phyloP scores from a whole-genome alignment of 257 asterid species.

The Voacanga thouarsii region DNA sequence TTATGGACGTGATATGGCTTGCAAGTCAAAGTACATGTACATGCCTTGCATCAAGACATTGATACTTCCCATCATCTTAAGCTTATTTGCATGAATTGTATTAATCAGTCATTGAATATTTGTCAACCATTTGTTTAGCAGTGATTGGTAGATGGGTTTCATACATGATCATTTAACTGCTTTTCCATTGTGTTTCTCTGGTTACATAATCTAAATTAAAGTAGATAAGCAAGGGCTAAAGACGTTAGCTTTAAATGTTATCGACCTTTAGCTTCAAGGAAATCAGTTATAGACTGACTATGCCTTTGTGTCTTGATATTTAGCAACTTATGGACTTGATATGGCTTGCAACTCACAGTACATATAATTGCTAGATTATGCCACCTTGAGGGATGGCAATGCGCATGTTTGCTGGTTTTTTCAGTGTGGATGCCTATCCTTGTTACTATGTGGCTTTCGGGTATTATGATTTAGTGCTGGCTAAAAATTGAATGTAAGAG shows the following conservation, averaged over 20 bases:
- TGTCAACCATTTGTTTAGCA: background rate
- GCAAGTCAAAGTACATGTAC: background rate
- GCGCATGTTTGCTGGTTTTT: background rate
- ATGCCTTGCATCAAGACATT: background rate
- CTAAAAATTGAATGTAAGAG: background rate
- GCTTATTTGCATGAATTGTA: background rate
- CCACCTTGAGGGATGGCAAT: background rate
- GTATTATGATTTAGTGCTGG: background rate
- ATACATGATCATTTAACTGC: background rate
- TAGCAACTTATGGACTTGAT: background rate
- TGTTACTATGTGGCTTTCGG: background rate
- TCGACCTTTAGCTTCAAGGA: background rate
- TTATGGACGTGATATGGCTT: background rate
- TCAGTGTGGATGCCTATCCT: background rate
- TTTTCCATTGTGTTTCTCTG: background rate
- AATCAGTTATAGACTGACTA: background rate
- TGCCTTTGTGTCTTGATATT: no score
- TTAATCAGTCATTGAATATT: background rate
- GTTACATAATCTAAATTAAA: background rate
- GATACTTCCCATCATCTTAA: background rate
- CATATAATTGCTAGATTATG: background rate
- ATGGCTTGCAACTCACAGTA: background rate
- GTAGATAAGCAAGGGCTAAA: background rate
- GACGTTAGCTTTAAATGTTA: background rate
- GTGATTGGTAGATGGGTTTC: background rate